phyloP scores from a whole-genome alignment of 2,329 filamentous ascomycete species.

The Epichloe sp. region DNA sequence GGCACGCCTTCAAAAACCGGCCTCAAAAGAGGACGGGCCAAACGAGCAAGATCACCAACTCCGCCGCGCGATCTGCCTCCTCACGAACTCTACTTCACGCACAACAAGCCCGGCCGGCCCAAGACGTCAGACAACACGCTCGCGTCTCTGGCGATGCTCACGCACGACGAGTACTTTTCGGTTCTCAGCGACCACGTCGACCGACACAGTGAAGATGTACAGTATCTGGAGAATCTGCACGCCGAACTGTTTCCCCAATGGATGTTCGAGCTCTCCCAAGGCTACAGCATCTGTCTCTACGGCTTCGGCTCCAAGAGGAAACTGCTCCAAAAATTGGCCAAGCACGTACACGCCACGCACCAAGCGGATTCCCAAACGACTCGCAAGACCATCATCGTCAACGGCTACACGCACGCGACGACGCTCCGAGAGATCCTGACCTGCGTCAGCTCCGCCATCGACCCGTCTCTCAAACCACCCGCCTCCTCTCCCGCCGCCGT shows the following conservation, averaged over 20 bases:
- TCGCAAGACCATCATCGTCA: constrained; percentile 61
- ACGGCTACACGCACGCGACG: constrained; percentile 62
- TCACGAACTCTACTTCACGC: constrained; percentile 86
- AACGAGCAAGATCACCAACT: constrained; percentile 49
- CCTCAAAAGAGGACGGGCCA: constrained; percentile 8
- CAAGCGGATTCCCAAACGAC: constrained; percentile 20
- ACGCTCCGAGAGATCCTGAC: constrained; percentile 57
- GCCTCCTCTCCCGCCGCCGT: constrained; percentile 56
- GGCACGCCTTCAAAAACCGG: constrained; percentile 29
- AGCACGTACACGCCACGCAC: constrained; percentile 38
- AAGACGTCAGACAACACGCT: constrained; percentile 85
- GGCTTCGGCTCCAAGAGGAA: constrained; percentile 82
- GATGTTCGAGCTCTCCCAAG: constrained; percentile 76
- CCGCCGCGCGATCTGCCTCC: constrained; percentile 71
- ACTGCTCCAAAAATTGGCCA: constrained; percentile 64
- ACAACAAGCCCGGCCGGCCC: constrained; percentile 68
- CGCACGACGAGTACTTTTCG: constrained; percentile 84
- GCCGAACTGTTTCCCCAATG: constrained; percentile 74
- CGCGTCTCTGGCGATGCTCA: constrained; percentile 59
- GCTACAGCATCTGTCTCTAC: constrained; percentile 82
- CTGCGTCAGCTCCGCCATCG: constrained; percentile 53
- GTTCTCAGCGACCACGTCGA: constrained; percentile 49
- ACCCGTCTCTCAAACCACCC: constrained; percentile 32
- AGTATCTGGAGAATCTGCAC: constrained; percentile 63
- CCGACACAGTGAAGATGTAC: constrained; percentile 55